Percentiles rank a stretch among this genome's conserved stretches.
Evolutionary conservation across 2,329 filamentous ascomycete species (phyloP).

Genomic region (Sporothrix curviconia): DNA sequence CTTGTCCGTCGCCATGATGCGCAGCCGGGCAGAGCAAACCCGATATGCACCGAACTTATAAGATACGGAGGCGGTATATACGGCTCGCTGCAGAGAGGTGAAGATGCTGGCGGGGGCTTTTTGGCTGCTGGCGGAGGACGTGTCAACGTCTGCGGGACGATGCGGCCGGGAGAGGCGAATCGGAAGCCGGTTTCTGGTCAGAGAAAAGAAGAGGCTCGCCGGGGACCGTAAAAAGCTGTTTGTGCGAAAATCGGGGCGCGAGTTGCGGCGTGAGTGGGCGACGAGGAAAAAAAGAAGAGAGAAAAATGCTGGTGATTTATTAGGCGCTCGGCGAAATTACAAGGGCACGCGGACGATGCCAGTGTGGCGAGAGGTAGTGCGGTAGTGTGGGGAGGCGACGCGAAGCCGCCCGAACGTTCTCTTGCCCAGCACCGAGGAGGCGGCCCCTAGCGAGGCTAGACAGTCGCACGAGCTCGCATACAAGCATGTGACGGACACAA

Average conservation of each 20-base stretch:
- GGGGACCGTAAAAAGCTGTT: too few species aligned
- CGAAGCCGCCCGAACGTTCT: conserved; percentile 20
- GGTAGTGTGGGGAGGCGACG: conserved; percentile 6
- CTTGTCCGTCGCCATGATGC: conserved; percentile 28
- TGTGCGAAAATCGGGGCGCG: background rate
- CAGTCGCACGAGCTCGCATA: background rate
- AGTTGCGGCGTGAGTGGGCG: background rate
- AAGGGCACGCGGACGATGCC: background rate
- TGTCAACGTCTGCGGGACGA: too few species aligned
- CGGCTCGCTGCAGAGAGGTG: too few species aligned
- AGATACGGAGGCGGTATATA: too few species aligned
- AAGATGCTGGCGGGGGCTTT: too few species aligned
- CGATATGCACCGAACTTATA: too few species aligned
- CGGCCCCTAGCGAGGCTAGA: background rate
- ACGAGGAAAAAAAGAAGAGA: background rate
- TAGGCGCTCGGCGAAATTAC: background rate
- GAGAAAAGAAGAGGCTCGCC: background rate
- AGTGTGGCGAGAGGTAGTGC: too few species aligned
- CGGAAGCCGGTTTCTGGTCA: too few species aligned
- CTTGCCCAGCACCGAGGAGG: background rate
- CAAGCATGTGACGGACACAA: background rate
- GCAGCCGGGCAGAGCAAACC: background rate
- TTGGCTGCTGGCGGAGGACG: too few species aligned
- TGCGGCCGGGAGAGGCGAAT: too few species aligned
- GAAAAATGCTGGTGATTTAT: background rate